Percentiles rank a stretch among this genome's conserved stretches.
Conservation (phyloP, 2,329 filamentous ascomycete genomes). For the Paracoccidioides brasiliensis region DNA sequence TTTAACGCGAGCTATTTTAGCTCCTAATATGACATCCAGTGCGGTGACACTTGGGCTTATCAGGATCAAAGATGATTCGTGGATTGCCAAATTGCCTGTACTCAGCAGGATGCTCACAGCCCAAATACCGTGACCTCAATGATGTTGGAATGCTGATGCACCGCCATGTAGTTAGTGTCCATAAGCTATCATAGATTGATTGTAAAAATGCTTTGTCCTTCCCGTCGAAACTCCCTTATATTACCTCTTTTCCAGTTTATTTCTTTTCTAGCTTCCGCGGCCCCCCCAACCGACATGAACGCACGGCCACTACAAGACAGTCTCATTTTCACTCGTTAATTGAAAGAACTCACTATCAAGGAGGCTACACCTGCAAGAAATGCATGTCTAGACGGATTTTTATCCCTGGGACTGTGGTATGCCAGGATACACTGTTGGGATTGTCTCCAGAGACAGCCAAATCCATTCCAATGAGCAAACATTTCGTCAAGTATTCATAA, state of each 20-base stretch:
- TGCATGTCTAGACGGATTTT: too few relatives aligned
- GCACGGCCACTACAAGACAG: too few relatives aligned
- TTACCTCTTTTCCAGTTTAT: not conserved
- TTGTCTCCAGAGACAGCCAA: too few relatives aligned
- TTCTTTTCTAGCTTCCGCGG: too few relatives aligned
- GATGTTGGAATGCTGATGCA: slow-evolving; percentile 15
- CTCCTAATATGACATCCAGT: slow-evolving; percentile 13
- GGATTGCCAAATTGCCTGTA: slow-evolving; percentile 15
- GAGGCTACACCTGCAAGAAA: too few relatives aligned
- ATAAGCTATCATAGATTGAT: slow-evolving; percentile 13
- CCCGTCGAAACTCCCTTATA: not conserved
- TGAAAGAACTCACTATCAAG: too few relatives aligned
- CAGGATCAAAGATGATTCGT: slow-evolving; percentile 15
- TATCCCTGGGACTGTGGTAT: too few relatives aligned
- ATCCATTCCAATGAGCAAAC: too few relatives aligned
- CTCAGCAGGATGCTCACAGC: slow-evolving; percentile 10
- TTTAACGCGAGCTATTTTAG: slow-evolving; percentile 13
- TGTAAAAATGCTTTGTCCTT: slow-evolving; percentile 1
- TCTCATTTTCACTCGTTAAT: too few relatives aligned
- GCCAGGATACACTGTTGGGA: too few relatives aligned
- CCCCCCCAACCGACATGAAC: too few relatives aligned
- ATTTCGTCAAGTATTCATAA: too few relatives aligned
- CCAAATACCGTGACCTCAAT: slow-evolving; percentile 12
- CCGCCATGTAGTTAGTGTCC: slow-evolving; percentile 13
- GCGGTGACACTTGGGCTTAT: slow-evolving; percentile 9